Conservation (phyloP, 2,329 filamentous ascomycete species). For the Chalaropsis ovoidea region DNA sequence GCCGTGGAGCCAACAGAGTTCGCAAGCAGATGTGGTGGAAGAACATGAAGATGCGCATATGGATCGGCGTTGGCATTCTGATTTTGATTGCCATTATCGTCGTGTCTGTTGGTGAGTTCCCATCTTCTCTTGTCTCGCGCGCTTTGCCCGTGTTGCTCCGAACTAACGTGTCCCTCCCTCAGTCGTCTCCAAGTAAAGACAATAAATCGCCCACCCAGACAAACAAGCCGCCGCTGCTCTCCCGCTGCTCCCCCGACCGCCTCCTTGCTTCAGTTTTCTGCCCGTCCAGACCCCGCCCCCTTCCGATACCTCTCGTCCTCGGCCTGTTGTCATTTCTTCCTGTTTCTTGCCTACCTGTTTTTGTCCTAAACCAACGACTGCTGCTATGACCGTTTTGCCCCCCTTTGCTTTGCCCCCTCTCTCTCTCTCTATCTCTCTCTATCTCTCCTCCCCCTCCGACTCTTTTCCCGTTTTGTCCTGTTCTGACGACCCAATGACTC, state of each 20-base stretch:
- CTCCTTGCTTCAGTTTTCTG: neutral
- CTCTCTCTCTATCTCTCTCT: neutral
- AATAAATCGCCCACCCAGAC: neutral
- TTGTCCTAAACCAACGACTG: conserved; percentile 3
- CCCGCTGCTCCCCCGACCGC: neutral
- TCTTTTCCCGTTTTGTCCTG: neutral
- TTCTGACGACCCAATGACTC: conserved; percentile 10
- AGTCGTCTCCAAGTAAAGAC: conserved; percentile 10
- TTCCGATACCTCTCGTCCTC: neutral
- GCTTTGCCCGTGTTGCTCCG: neutral
- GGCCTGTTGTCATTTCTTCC: neutral
- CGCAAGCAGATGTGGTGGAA: conserved; percentile 99
- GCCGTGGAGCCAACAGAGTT: conserved; percentile 88
- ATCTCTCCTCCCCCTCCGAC: neutral
- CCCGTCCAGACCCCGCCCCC: neutral
- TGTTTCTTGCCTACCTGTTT: neutral
- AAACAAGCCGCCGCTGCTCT: neutral
- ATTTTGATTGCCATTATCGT: conserved; percentile 89
- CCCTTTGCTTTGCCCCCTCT: neutral
- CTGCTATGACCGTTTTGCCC: neutral
- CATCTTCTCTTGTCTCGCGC: neutral
- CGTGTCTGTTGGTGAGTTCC: conserved; percentile 64
- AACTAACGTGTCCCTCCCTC: too few relatives aligned
- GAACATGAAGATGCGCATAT: conserved; percentile 99
- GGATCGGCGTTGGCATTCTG: conserved; percentile 81